Conservation (phyloP, 2,329 filamentous ascomycete genomes). For the Trichophyton mentagrophytes region DNA sequence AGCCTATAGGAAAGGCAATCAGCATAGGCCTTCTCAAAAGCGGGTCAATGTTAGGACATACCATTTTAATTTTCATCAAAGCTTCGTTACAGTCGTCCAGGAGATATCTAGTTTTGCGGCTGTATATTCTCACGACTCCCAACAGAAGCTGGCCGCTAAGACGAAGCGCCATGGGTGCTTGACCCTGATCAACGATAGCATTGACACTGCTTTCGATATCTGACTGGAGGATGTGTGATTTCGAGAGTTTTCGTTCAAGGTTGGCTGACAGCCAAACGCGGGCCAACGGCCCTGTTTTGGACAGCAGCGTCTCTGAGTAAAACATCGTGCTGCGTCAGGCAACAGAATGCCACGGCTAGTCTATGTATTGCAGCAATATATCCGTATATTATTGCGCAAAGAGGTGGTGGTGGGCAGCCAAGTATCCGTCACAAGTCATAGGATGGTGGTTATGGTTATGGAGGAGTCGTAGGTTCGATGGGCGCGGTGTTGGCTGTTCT, state of each 20-base stretch:
- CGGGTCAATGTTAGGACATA: conserved; percentile 30
- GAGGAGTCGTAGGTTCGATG: background rate
- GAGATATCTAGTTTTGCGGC: conserved; percentile 88
- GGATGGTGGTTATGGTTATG: background rate
- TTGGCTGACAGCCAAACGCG: conserved; percentile 98
- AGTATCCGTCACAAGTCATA: background rate
- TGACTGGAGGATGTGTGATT: conserved; percentile 87
- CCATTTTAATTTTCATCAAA: conserved; percentile 97
- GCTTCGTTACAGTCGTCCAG: conserved; percentile 97
- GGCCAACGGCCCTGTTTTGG: conserved; percentile 92
- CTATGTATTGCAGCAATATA: background rate
- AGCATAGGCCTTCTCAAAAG: conserved; percentile 16
- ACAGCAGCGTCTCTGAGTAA: conserved; percentile 88
- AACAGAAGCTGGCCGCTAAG: conserved; percentile 87
- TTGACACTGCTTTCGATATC: conserved; percentile 91
- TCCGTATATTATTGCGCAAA: background rate
- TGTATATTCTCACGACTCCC: conserved; percentile 95
- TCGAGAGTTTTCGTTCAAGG: conserved; percentile 94
- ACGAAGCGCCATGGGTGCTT: conserved; percentile 88
- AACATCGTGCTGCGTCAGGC: conserved; percentile 55
- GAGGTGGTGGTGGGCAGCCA: background rate
- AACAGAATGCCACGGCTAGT: background rate
- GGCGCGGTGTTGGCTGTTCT: background rate
- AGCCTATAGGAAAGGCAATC: conserved; percentile 45
- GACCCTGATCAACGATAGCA: conserved; percentile 82